A percentile compares a stretch with the other conserved stretches of the same genome.
Conservation (phyloP, 2,329 filamentous ascomycete genomes). For the Colletotrichum destructivum region DNA sequence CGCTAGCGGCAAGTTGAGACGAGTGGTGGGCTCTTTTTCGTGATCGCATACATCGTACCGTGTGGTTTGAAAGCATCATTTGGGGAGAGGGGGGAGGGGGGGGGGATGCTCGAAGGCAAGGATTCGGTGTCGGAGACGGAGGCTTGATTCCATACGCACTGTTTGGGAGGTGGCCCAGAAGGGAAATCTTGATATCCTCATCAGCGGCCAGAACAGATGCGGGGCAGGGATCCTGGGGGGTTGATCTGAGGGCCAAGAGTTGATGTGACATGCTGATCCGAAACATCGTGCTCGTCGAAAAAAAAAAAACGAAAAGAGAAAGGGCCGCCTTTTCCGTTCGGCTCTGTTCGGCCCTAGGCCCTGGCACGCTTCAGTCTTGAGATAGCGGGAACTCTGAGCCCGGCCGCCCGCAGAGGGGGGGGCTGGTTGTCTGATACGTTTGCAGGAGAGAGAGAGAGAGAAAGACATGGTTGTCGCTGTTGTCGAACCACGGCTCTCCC, state of each 20-base stretch:
- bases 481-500: background rate
- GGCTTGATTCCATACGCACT: background rate
- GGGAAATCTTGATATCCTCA: slow-evolving; percentile 1
- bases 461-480: background rate
- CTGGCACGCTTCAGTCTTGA: background rate
- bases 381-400: background rate
- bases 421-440: too few species aligned
- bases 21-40: background rate
- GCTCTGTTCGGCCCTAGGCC: background rate
- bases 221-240: background rate
- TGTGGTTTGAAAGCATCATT: background rate
- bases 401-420: background rate
- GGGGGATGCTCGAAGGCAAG: too few species aligned
- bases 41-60: background rate
- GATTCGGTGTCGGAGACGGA: background rate
- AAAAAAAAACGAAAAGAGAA: too few species aligned
- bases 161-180: background rate
- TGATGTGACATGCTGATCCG: slow-evolving; percentile 2
- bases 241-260: background rate
- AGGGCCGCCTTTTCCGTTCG: background rate
- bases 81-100: too few species aligned
- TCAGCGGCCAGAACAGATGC: background rate
- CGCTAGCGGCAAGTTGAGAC: background rate
- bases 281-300: background rate
- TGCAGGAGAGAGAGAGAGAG: background rate